Base-by-base conservation (phyloP, 352 stramenopile species). In the Phytophthora parvispora region DNA sequence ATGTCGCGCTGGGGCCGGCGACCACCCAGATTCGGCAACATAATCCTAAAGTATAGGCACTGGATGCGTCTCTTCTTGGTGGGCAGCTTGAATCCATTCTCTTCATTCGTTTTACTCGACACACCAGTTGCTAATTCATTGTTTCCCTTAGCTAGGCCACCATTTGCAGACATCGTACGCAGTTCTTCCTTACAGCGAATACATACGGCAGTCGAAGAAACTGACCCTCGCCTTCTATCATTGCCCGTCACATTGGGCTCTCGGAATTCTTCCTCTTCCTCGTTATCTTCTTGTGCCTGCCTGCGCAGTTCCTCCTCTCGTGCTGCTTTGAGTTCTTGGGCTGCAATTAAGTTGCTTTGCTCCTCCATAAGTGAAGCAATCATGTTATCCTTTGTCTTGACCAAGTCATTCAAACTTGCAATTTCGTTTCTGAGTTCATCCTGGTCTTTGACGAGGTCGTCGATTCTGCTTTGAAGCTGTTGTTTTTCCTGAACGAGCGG, bases 21-120 rank as follows among this genome's bases (percentile, higher is more conserved):
- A 3, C 90, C 92, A 22, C 89, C 80, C 4, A 98, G 69, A 67
- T 98, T 98, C 0, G 95, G 95, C 57, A 98, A 61, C 8, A 98
- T 43, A 29, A 98, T 96, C 12, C 95, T 89, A 57, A 96, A 98
- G 42, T 89, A 89, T 27, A 98, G 80, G 59, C 95, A 98, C 51
- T 95, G 87, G 9, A 95, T 72, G 0, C 83, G 81, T 22, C 73
- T 83, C 45, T 82, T 85, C 28, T 75, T 74, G 4, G 62, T 27
- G 20, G 61, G 63, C 8, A 75, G 34, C 4, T 69, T 72, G 18
- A 55, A 64, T 3, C 12, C 13, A 28, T 73, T 55, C 2, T 34
- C 22, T 12, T 80, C 70, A 2, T 32, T 63, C 7, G 48, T 36
- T 24, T 64, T 58, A n/a, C 32, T 55, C 1, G 12, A 12, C 5